These are phyloP conservation scores for Tremella yokohamensis DNA, from an alignment of 768 basidiomycete species.

Conservation along the genomic window DNA sequence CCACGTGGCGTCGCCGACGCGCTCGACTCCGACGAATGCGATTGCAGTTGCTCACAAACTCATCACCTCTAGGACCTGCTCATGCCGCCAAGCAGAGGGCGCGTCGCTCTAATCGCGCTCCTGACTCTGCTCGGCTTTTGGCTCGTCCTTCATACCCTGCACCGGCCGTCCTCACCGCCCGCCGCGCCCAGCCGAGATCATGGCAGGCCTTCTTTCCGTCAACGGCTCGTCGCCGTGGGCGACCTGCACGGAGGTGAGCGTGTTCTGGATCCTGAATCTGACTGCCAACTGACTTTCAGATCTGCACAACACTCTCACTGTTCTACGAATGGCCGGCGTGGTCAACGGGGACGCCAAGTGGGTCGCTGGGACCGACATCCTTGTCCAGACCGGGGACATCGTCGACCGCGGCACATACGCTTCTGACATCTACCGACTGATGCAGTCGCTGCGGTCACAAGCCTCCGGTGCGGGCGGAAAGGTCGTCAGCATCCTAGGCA, in stretches of 20 bases:
- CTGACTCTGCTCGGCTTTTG: neutral
- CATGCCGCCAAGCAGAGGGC: too few species aligned
- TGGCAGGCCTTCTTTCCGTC: constrained; percentile 22
- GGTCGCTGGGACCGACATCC: constrained; percentile 75
- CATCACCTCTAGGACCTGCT: too few species aligned
- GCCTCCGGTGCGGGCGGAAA: constrained; percentile 67
- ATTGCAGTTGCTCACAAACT: too few species aligned
- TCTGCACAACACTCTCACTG: constrained; percentile 69
- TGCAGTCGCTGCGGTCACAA: constrained; percentile 76
- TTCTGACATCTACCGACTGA: constrained; percentile 64
- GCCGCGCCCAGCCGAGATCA: neutral
- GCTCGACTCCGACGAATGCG: too few species aligned
- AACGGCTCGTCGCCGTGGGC: constrained; percentile 71
- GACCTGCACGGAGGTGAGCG: constrained; percentile 71
- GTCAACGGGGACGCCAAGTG: constrained; percentile 70
- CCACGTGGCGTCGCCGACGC: too few species aligned
- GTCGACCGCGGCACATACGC: constrained; percentile 65
- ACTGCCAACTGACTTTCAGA: constrained; percentile 52
- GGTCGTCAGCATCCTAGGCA: constrained; percentile 77
- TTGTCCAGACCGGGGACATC: constrained; percentile 95
- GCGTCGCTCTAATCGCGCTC: too few species aligned
- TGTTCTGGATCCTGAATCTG: neutral
- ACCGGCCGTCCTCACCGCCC: neutral
- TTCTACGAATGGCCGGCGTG: constrained; percentile 75
- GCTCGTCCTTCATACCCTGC: neutral